Percentiles rank a stretch among this genome's conserved stretches.
These are phyloP conservation scores for Thalassiosira ordinaria DNA, from an alignment of 352 stramenopile genomes.

Conservation along the genomic window DNA sequence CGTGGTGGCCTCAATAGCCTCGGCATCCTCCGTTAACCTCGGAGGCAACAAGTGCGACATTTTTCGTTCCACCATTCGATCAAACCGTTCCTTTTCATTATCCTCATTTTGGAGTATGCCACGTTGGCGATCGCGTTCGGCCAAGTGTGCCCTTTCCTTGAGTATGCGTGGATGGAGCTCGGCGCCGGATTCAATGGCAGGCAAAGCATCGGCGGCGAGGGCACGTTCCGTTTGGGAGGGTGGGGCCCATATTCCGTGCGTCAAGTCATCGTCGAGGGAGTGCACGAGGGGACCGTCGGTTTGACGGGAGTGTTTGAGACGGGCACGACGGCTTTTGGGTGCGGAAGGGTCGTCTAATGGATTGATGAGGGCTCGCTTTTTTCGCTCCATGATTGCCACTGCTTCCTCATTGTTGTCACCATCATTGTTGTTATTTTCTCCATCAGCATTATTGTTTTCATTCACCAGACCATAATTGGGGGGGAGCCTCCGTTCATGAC, in stretches of 20 bases:
- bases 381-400: too few species aligned
- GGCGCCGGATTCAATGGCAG: constrained; percentile 64
- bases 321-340: constrained; percentile 24
- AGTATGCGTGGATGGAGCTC: constrained; percentile 60
- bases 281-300: constrained; percentile 66
- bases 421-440: not conserved
- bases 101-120: constrained; percentile 68
- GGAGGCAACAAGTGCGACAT: constrained; percentile 85
- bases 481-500: constrained; percentile 35
- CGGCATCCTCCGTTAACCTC: constrained; percentile 68
- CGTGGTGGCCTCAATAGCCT: constrained; percentile 63
- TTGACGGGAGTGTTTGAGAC: constrained; percentile 4
- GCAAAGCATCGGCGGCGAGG: constrained; percentile 59
- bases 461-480: constrained; percentile 42
- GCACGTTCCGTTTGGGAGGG: constrained; percentile 67
- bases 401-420: too few species aligned
- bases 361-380: constrained; percentile 22
- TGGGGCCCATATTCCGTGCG: constrained; percentile 80
- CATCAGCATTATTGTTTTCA: not conserved
- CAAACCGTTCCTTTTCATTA: constrained; percentile 77
- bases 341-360: not conserved
- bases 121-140: constrained; percentile 71
- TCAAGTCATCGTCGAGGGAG: constrained; percentile 71
- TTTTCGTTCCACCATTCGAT: constrained; percentile 85
- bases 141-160: constrained; percentile 69